Conservation (phyloP, 202 grass and related monocot species). For the Zizania palustris region DNA sequence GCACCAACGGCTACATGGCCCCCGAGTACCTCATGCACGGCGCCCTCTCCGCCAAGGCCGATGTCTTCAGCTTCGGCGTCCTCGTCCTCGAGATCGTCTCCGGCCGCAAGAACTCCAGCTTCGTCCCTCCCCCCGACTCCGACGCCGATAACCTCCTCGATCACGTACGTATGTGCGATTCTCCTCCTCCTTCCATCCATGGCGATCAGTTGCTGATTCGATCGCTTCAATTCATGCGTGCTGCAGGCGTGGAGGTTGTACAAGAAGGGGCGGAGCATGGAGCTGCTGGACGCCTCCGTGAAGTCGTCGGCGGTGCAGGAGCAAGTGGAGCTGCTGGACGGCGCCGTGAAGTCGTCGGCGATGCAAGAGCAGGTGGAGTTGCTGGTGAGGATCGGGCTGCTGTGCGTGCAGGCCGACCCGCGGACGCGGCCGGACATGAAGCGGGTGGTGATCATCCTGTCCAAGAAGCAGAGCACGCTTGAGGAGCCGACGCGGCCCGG, state of each 20-base stretch:
- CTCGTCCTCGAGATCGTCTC: constrained; percentile 78
- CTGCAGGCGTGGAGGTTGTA: constrained; percentile 73
- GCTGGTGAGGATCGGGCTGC: constrained; percentile 67
- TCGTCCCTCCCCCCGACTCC: constrained; percentile 41
- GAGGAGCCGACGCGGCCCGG: constrained; percentile 77
- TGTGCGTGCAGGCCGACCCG: constrained; percentile 78
- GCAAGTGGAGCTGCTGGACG: constrained; percentile 67
- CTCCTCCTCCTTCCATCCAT: not conserved
- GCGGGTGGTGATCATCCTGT: constrained; percentile 72
- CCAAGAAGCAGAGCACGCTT: constrained; percentile 66
- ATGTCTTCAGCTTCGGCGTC: constrained; percentile 97
- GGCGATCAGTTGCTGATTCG: not conserved
- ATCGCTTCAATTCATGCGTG: not conserved
- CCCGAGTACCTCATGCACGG: constrained; percentile 97
- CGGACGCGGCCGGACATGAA: constrained; percentile 86
- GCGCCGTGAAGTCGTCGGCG: constrained; percentile 44
- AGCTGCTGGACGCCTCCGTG: constrained; percentile 64
- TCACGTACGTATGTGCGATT: constrained; percentile 53
- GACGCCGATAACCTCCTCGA: constrained; percentile 77
- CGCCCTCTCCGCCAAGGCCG: constrained; percentile 76
- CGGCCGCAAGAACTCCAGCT: constrained; percentile 71
- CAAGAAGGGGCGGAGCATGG: constrained; percentile 63
- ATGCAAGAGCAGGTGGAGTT: constrained; percentile 63
- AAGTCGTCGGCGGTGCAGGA: constrained; percentile 51
- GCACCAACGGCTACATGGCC: constrained; percentile 97